These are phyloP conservation scores for Pilasporangium apinafurcum DNA, from an alignment of 352 stramenopile genomes.

Conservation along the genomic window DNA sequence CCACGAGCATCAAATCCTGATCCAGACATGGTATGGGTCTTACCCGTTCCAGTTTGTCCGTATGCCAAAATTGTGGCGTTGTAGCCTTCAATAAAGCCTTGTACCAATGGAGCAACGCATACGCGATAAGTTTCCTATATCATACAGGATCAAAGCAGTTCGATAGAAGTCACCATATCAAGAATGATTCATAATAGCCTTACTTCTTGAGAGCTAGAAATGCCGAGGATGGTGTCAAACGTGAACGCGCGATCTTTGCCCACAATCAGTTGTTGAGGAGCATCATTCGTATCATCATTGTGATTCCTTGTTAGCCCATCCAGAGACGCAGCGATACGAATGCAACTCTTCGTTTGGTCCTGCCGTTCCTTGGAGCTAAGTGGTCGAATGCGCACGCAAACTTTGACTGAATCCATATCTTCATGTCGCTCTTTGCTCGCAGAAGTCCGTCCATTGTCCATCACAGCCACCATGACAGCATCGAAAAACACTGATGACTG, in stretches of 20 bases:
- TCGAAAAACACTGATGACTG: too few species aligned
- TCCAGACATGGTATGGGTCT: conserved; percentile 94
- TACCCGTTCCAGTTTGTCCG: conserved; percentile 87
- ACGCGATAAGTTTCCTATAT: conserved; percentile 56
- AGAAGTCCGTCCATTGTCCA: too few species aligned
- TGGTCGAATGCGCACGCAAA: conserved; percentile 71
- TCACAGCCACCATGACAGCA: too few species aligned
- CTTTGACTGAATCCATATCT: conserved; percentile 56
- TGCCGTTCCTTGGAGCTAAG: conserved; percentile 56
- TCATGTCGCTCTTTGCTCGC: conserved; percentile 18
- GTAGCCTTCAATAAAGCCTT: conserved; percentile 79
- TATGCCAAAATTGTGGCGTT: conserved; percentile 84
- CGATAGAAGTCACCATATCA: not conserved
- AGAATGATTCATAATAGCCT: too few species aligned
- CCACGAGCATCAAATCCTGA: conserved; percentile 33
- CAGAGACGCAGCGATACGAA: conserved; percentile 46
- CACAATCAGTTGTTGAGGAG: conserved; percentile 68
- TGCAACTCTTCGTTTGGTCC: conserved; percentile 71
- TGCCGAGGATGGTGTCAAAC: conserved; percentile 84
- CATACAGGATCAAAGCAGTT: not conserved
- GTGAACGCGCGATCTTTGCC: conserved; percentile 84
- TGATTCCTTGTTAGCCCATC: conserved; percentile 40
- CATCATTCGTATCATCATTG: conserved; percentile 15
- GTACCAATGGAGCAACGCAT: conserved; percentile 62
- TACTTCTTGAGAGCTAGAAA: conserved; percentile 63